Evolutionary conservation across 78 protist species (phyloP), one percentile per base, ranked within the genome.

Genomic region (Planoprotostelium fungivorum): DNA sequence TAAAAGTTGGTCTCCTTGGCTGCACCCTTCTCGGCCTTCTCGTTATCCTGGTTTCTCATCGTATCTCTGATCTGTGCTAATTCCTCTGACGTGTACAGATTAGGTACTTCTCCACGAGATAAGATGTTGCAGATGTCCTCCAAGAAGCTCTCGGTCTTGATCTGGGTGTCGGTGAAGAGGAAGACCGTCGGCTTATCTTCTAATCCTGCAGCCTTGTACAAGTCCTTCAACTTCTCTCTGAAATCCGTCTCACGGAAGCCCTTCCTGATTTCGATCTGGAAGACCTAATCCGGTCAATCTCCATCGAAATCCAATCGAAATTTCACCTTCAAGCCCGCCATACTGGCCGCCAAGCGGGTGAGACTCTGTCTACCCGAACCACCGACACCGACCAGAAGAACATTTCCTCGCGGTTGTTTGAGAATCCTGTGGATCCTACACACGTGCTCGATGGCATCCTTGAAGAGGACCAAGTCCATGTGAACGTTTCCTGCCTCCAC

Each of bases 41-140:
- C 73, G 5, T 5, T 16, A 5, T 51, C 73, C 16, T 51, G 73
- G 5, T 5, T 51, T 51, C 73, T 5, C 73, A 51, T 51, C 5
- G 73, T 16, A 51, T 51, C 73, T 16, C 73, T 51, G 16, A 51
- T 51, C 73, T 51, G 73, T 51, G 73, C 5, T 51, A 89, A 0
- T 29, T 96, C 98, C 37, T 89, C 93, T 5, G 38, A 36, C 0
- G 87, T 96, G 86, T 89, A 94, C 35, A 98, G 38, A 91, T 95
- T 95, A 51, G 99, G 98, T 23, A 98, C 97, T 31, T 97, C 98
- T 5, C 98, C 99, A 36, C 93, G 38, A 92, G 91, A 92, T 10
- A 98, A 94, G 29, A 98, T 90, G 93, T 86, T 92, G 90, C 92
- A 94, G 84, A 98, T 39, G 92, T 97, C 98, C 87, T 98, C 99